A percentile compares a stretch with the other conserved stretches of the same genome.
Evolutionary conservation across 345 rosid genomes (phyloP).

Genomic region (Isatis tinctoria): DNA sequence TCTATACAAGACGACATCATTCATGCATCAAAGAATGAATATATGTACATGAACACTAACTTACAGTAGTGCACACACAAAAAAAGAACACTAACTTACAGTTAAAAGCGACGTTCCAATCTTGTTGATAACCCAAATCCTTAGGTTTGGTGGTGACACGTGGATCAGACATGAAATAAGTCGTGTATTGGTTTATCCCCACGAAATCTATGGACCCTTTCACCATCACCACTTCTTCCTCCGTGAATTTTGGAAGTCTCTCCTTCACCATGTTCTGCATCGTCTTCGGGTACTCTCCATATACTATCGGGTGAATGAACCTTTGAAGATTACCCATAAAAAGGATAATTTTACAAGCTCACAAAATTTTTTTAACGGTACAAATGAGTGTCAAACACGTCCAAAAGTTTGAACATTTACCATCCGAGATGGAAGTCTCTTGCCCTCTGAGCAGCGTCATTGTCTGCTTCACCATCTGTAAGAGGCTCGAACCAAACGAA

Average conservation of each 20-base stretch:
- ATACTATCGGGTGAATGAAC: constrained; percentile 93
- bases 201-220: constrained; percentile 88
- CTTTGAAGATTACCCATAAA: constrained; percentile 29
- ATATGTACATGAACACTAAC: background rate
- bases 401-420: constrained; percentile 32
- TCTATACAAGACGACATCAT: background rate
- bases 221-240: constrained; percentile 72
- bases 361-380: background rate
- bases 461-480: constrained; percentile 77
- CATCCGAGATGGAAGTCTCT: constrained; percentile 96
- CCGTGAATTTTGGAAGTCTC: constrained; percentile 82
- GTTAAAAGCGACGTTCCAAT: constrained; percentile 77
- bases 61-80: too few species aligned
- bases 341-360: background rate
- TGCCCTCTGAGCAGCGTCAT: constrained; percentile 89
- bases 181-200: constrained; percentile 90
- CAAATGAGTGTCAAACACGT: background rate
- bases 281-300: constrained; percentile 88
- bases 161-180: constrained; percentile 64
- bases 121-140: constrained; percentile 75
- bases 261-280: constrained; percentile 70
- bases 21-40: background rate
- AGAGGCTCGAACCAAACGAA: constrained; percentile 98
- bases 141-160: constrained; percentile 42
- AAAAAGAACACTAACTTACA: constrained; percentile 50